A percentile compares a stretch with the other conserved stretches of the same genome.
Evolutionary conservation across 2,329 filamentous ascomycete species (phyloP).

Genomic region (Cladobotryum mycophilum): DNA sequence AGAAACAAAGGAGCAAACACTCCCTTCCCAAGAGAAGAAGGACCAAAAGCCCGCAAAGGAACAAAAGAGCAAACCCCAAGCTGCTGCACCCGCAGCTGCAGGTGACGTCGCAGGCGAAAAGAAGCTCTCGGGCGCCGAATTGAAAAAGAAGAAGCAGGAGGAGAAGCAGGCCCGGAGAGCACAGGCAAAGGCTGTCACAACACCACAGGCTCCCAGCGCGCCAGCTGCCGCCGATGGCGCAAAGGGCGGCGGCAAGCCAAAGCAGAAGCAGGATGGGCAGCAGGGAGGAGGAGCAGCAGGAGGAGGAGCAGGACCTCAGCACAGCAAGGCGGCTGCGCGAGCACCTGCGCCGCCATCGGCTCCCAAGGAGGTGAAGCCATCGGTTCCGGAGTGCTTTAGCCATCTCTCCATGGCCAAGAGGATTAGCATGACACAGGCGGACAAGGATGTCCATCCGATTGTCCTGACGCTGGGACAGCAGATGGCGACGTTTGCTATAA

Average conservation of each 20-base stretch:
- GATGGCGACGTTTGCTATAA: constrained; percentile 81
- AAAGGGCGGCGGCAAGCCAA: constrained; percentile 39
- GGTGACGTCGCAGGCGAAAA: constrained; percentile 28
- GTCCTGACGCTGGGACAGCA: constrained; percentile 82
- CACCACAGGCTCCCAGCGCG: constrained; percentile 33
- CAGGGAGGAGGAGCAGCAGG: constrained; percentile 12
- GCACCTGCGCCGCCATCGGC: constrained; percentile 26
- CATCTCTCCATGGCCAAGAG: constrained; percentile 67
- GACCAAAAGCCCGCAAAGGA: constrained; percentile 8
- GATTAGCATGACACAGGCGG: constrained; percentile 49
- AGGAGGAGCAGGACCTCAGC: constrained; percentile 17
- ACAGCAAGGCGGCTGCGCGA: constrained; percentile 29
- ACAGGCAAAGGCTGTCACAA: constrained; percentile 55
- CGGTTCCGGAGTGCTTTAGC: constrained; percentile 68
- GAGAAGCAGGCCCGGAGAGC: constrained; percentile 85
- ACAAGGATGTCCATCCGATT: constrained; percentile 78
- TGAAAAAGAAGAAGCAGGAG: constrained; percentile 85
- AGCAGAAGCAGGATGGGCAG: constrained; percentile 40
- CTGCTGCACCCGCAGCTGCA: constrained; percentile 9
- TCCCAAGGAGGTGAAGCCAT: constrained; percentile 50
- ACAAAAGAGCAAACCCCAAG: constrained; percentile 7
- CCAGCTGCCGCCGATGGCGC: constrained; percentile 31
- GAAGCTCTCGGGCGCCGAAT: constrained; percentile 66
- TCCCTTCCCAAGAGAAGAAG: constrained; percentile 1
- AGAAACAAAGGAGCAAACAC: constrained; percentile 21